Evolutionary conservation across 306 rosid species (phyloP), one percentile per base, ranked within the genome.

Genomic region (Dicorynia guianensis): DNA sequence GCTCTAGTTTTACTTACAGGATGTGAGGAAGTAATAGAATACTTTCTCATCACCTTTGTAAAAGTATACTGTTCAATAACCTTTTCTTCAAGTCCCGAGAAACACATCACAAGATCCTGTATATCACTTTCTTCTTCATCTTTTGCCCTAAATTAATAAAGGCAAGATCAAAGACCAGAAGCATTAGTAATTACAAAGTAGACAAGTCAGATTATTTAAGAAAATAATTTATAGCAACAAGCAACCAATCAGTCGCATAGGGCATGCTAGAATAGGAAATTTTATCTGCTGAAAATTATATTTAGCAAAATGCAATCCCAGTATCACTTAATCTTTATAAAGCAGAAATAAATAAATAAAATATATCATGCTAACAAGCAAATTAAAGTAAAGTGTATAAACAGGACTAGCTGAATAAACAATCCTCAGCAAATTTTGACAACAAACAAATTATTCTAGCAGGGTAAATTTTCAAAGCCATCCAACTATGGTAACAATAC

Each of bases 61-160:
- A 92, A 89, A 73, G 99, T 96, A 76, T 92, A 96, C 60, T 92
- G 98, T 82, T 91, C 97, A 69, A 96, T 97, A 60, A 85, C 82
- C 55, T 88, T 88, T 64, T 85, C 92, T 76, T 85, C 92, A 62
- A 88, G 85, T 34, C 85, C 87, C 44, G 82, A 79, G 67, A 83
- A 88, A 35, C 89, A 85, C 80, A 66, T 76, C 39, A 83, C 83
- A 46, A 88, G 79, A 63, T 88, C 92, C 55, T 81, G 88, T 55
- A 85, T 33, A 66, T 88, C 92, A 68, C 83, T 79, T 67, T 69
- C 87, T 52, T 80, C 86, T 65, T 85, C 92, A 62, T 83, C 84
- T 71, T 76, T 88, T 68, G 72, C 85, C 87, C 97, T 96, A 83
- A 53, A 69, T 56, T 52, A 25, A 5, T 4, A 71, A 44, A 71